phyloP scores from a whole-genome alignment of 2,329 filamentous ascomycete species.

The Madurella fahalii region DNA sequence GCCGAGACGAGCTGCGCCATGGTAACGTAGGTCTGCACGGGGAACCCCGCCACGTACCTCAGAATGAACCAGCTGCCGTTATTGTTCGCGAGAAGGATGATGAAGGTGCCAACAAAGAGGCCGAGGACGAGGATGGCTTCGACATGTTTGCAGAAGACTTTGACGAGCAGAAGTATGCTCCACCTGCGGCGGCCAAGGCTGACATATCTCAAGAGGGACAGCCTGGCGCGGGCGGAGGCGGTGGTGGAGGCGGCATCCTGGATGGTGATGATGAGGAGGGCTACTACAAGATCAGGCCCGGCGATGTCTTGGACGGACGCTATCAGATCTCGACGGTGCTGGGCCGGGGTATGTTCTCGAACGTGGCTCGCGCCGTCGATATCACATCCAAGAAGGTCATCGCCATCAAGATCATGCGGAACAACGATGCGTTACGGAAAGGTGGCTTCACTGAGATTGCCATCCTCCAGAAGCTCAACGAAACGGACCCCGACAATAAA shows the following conservation, averaged over 20 bases:
- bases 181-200: conserved; percentile 35
- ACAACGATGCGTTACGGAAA: conserved; percentile 89
- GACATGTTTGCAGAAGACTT: conserved; percentile 90
- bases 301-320: conserved; percentile 82
- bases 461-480: conserved; percentile 82
- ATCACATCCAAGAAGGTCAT: conserved; percentile 70
- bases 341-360: conserved; percentile 94
- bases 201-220: conserved; percentile 41
- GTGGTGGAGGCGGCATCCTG: conserved; percentile 67
- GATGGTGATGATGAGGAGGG: conserved; percentile 94
- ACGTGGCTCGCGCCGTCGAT: conserved; percentile 85
- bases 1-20: conserved; percentile 62
- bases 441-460: conserved; percentile 92
- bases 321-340: conserved; percentile 86
- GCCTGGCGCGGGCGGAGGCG: conserved; percentile 55
- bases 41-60: conserved; percentile 30
- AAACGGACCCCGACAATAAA: conserved; percentile 80
- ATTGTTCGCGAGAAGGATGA: conserved; percentile 28
- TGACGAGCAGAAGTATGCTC: conserved; percentile 61
- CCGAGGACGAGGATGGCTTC: conserved; percentile 66
- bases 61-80: conserved; percentile 11
- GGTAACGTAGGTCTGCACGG: conserved; percentile 51
- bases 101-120: conserved; percentile 34
- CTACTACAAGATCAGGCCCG: conserved; percentile 92
- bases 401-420: conserved; percentile 96